These are phyloP conservation scores for Microcyclospora pomicola DNA, from an alignment of 2,329 filamentous ascomycete species.

Conservation along the genomic window DNA sequence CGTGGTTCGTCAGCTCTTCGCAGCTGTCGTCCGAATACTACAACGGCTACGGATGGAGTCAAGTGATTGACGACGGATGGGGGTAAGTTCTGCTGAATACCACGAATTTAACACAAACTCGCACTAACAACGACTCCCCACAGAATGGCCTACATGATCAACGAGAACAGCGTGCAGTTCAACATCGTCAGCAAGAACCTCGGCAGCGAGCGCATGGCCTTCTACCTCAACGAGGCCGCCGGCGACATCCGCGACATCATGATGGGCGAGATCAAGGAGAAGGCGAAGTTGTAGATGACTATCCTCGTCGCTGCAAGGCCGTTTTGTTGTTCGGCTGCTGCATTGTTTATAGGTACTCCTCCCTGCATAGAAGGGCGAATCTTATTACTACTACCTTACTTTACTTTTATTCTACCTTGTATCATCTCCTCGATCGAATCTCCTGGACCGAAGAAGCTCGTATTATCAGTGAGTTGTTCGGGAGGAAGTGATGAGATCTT, in stretches of 20 bases:
- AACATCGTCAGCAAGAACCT: constrained; percentile 92
- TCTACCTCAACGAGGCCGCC: constrained; percentile 89
- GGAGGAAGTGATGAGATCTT: too few relatives aligned
- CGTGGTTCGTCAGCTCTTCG: constrained; percentile 79
- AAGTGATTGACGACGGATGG: constrained; percentile 91
- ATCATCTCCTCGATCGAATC: too few relatives aligned
- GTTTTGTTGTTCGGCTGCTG: too few relatives aligned
- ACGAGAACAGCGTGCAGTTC: constrained; percentile 97
- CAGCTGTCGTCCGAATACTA: constrained; percentile 95
- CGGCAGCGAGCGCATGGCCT: constrained; percentile 83
- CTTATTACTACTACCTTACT: too few relatives aligned
- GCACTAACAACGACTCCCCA: constrained; percentile 9
- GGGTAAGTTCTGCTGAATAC: constrained; percentile 35
- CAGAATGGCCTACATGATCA: constrained; percentile 95
- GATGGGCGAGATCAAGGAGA: constrained; percentile 62
- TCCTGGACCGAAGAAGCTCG: too few relatives aligned
- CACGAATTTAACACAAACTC: neutral
- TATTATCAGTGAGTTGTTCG: too few relatives aligned
- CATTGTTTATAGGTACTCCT: too few relatives aligned
- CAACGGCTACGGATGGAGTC: constrained; percentile 97
- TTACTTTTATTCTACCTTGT: too few relatives aligned
- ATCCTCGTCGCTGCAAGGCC: too few relatives aligned
- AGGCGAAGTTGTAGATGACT: constrained; percentile 66
- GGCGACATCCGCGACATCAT: constrained; percentile 79
- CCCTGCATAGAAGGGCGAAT: too few relatives aligned